A percentile compares a stretch with the other conserved stretches of the same genome.
phyloP scores from a whole-genome alignment of 768 basidiomycete genomes.

The Trametes meyenii region DNA sequence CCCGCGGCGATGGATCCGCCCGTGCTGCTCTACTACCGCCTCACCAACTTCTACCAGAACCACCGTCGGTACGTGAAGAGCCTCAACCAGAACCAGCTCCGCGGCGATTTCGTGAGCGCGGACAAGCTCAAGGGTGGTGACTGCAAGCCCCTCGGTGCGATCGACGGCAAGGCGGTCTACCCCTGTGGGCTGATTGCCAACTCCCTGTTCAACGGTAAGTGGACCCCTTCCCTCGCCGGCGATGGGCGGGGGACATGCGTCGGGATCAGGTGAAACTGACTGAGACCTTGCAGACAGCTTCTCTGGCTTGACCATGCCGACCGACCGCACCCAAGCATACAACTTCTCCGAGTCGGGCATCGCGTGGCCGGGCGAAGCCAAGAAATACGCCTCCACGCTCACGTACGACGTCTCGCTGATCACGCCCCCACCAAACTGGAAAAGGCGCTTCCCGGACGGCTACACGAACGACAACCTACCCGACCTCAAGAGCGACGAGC shows the following conservation, averaged over 20 bases:
- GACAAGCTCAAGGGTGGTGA: constrained; percentile 64
- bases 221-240: neutral
- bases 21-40: constrained; percentile 95
- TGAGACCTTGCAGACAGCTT: constrained; percentile 68
- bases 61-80: constrained; percentile 97
- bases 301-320: constrained; percentile 56
- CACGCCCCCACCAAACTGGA: constrained; percentile 95
- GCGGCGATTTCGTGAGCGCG: constrained; percentile 61
- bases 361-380: constrained; percentile 94
- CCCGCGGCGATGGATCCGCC: constrained; percentile 73
- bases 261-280: neutral
- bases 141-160: constrained; percentile 81
- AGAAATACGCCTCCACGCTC: constrained; percentile 79
- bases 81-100: constrained; percentile 80
- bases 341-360: constrained; percentile 78
- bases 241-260: neutral
- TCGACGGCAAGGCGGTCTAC: constrained; percentile 65
- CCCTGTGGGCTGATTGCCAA: constrained; percentile 98
- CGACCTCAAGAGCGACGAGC: constrained; percentile 76
- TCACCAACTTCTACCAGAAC: constrained; percentile 97
- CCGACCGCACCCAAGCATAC: constrained; percentile 55
- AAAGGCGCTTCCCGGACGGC: constrained; percentile 64
- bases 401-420: constrained; percentile 67
- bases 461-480: constrained; percentile 72
- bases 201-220: constrained; percentile 90